phyloP scores from a whole-genome alignment of 2,329 filamentous ascomycete species.

The Scedosporium apiospermum region DNA sequence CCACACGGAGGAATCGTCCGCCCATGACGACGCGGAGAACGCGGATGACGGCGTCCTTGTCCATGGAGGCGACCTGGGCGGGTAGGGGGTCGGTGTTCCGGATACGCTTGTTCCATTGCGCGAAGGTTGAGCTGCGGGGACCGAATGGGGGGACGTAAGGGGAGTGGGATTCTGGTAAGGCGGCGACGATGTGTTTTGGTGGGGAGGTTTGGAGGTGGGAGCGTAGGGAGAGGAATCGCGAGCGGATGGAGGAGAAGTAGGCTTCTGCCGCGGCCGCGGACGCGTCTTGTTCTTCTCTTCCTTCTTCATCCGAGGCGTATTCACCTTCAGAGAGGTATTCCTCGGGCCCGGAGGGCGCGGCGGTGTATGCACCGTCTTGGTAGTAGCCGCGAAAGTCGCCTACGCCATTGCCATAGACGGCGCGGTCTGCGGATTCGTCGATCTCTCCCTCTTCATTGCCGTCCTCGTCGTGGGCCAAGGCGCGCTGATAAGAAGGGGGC shows the following conservation, averaged over 20 bases:
- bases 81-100: slow-evolving; percentile 46
- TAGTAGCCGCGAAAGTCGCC: slow-evolving; percentile 57
- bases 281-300: slow-evolving; percentile 10
- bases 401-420: slow-evolving; percentile 32
- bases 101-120: slow-evolving; percentile 43
- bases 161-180: slow-evolving; percentile 44
- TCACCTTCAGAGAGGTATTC: slow-evolving; percentile 18
- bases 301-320: slow-evolving; percentile 8
- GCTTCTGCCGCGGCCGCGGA: slow-evolving; percentile 45
- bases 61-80: slow-evolving; percentile 53
- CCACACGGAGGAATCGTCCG: slow-evolving; percentile 52
- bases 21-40: slow-evolving; percentile 58
- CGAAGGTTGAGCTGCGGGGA: slow-evolving; percentile 36
- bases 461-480: slow-evolving; percentile 11
- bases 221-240: slow-evolving; percentile 58
- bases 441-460: slow-evolving; percentile 20
- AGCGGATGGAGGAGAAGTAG: slow-evolving; percentile 58
- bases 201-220: slow-evolving; percentile 46
- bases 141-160: slow-evolving; percentile 46
- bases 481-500: slow-evolving; percentile 25
- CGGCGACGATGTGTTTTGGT: slow-evolving; percentile 39
- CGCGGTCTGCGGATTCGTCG: slow-evolving; percentile 17
- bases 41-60: slow-evolving; percentile 55
- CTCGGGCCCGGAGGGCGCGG: slow-evolving; percentile 33
- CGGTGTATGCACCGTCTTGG: slow-evolving; percentile 70